A percentile compares a stretch with the other conserved stretches of the same genome.
Evolutionary conservation across 306 rosid genomes (phyloP).

Genomic region (Myrica gale): DNA sequence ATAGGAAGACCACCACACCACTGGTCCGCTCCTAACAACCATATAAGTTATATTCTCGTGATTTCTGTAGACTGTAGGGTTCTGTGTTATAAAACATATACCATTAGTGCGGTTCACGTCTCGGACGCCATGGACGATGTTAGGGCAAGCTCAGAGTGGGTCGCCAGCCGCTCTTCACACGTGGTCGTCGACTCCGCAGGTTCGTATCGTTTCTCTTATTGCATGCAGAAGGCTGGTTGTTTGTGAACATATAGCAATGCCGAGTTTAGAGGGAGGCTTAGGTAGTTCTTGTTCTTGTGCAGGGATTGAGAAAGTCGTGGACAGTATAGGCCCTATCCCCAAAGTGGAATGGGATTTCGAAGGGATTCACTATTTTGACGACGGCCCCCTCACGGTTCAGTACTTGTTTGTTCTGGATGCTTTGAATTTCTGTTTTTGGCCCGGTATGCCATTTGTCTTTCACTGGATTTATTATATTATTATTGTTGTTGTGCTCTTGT

Average conservation of each 20-base stretch:
- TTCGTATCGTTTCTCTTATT: constrained; percentile 12
- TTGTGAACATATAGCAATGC: background rate
- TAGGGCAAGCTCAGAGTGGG: constrained; percentile 90
- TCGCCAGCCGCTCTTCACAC: constrained; percentile 73
- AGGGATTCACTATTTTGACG: constrained; percentile 95
- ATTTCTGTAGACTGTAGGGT: constrained; percentile 43
- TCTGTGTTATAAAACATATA: background rate
- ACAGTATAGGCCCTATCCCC: constrained; percentile 63
- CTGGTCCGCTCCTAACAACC: background rate
- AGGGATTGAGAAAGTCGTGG: constrained; percentile 87
- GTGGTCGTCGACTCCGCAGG: constrained; percentile 81
- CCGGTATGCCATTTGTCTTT: constrained; percentile 44
- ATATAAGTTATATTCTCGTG: background rate
- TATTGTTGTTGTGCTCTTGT: background rate
- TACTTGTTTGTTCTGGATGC: constrained; percentile 85
- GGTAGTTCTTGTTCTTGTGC: constrained; percentile 9
- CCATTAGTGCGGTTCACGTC: constrained; percentile 14
- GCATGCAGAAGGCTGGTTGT: background rate
- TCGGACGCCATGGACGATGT: constrained; percentile 71
- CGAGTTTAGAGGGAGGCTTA: background rate
- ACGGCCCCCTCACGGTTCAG: constrained; percentile 92
- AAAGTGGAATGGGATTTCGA: constrained; percentile 92
- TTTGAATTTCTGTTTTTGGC: constrained; percentile 97
- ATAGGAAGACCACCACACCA: background rate
- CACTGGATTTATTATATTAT: background rate